Evolutionary conservation across 805 yeast species (phyloP).

Genomic region (Candida railenensis): DNA sequence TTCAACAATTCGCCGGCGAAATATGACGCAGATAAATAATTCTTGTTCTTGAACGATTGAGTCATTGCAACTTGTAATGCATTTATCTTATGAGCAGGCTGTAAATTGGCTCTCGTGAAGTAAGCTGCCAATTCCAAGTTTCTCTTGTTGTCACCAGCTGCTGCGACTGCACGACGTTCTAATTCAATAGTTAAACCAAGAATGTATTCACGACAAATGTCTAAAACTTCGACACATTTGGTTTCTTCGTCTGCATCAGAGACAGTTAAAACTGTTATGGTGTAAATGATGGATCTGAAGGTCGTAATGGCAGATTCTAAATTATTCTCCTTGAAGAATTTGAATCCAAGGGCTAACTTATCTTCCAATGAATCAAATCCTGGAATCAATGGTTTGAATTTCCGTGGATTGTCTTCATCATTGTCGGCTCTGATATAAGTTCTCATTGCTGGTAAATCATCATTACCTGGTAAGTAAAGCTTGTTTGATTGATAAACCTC

Average conservation of each 20-base stretch:
- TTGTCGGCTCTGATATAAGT: constrained; percentile 67
- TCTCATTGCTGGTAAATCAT: constrained; percentile 68
- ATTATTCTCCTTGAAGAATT: constrained; percentile 78
- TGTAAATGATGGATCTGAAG: constrained; percentile 79
- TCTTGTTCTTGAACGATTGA: constrained; percentile 84
- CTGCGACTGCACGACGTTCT: constrained; percentile 72
- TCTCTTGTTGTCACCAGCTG: constrained; percentile 70
- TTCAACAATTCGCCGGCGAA: constrained; percentile 84
- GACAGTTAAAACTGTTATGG: constrained; percentile 70
- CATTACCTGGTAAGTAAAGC: constrained; percentile 69
- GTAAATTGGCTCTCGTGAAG: constrained; percentile 82
- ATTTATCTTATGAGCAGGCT: constrained; percentile 77
- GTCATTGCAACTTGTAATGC: constrained; percentile 96
- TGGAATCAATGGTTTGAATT: constrained; percentile 64
- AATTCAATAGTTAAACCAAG: constrained; percentile 90
- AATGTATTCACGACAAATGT: constrained; percentile 83
- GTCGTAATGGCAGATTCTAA: constrained; percentile 74
- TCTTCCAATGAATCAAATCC: constrained; percentile 68
- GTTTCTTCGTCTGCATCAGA: constrained; percentile 71
- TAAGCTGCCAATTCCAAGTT: constrained; percentile 94
- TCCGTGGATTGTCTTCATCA: constrained; percentile 50
- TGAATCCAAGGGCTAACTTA: constrained; percentile 71
- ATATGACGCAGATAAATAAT: constrained; percentile 82
- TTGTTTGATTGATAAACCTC: constrained; percentile 83
- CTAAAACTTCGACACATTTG: constrained; percentile 68